These are phyloP conservation scores for Thielaviopsis populi DNA, from an alignment of 2,329 filamentous ascomycete genomes.

Conservation along the genomic window DNA sequence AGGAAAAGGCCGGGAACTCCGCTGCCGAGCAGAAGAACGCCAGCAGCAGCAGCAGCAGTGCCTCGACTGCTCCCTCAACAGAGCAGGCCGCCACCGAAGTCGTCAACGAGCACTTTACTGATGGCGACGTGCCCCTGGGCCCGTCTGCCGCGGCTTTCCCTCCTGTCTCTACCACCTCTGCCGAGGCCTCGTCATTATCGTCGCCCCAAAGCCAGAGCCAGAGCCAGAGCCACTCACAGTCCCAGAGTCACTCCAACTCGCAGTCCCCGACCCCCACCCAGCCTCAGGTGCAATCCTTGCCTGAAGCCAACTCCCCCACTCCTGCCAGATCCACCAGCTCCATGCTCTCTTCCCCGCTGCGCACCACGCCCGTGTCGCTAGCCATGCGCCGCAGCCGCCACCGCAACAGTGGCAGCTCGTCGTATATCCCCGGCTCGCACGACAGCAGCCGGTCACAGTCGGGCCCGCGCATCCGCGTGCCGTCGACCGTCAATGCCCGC, in stretches of 20 bases:
- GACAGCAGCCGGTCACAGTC: not conserved
- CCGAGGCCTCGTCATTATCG: not conserved
- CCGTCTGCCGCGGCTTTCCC: conserved; percentile 26
- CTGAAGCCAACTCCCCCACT: not conserved
- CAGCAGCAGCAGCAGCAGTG: conserved; percentile 21
- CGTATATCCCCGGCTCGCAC: not conserved
- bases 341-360: conserved; percentile 19
- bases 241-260: not conserved
- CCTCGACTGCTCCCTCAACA: conserved; percentile 18
- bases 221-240: not conserved
- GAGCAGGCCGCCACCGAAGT: conserved; percentile 19
- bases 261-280: not conserved
- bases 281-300: not conserved
- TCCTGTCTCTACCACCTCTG: not conserved
- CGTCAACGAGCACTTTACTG: conserved; percentile 24
- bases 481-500: not conserved
- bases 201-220: not conserved
- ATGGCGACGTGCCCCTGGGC: conserved; percentile 24
- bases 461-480: not conserved
- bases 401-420: not conserved
- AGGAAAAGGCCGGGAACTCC: conserved; percentile 40
- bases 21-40: conserved; percentile 22
- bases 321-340: not conserved
- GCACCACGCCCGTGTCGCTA: conserved; percentile 19
- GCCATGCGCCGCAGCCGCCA: conserved; percentile 14